Evolutionary conservation across 371 early-diverging fungal genomes (phyloP).

Genomic region (Choanephora cucurbitarum): DNA sequence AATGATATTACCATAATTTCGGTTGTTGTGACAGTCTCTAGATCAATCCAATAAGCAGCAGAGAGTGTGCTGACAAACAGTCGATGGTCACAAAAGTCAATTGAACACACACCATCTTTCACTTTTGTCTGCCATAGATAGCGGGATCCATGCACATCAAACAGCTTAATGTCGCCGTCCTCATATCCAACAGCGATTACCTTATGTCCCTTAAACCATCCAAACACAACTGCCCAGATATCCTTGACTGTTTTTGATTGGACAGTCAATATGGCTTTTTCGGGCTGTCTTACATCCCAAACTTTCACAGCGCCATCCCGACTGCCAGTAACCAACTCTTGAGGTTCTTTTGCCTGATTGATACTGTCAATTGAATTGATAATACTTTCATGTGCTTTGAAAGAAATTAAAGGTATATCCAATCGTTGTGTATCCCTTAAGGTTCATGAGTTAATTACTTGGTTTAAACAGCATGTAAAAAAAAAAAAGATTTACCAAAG

Average conservation of each 20-base stretch:
- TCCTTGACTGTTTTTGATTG: conserved; percentile 60
- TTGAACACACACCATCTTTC: conserved; percentile 63
- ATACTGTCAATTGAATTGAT: conserved; percentile 77
- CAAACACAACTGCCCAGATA: conserved; percentile 81
- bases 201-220: conserved; percentile 19
- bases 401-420: conserved; percentile 60
- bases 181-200: conserved; percentile 75
- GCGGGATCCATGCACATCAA: conserved; percentile 66
- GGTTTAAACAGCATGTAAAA: no score
- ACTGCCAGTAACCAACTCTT: conserved; percentile 74
- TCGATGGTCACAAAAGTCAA: conserved; percentile 16
- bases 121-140: conserved; percentile 75
- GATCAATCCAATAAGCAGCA: conserved; percentile 19
- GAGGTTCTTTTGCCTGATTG: conserved; percentile 51
- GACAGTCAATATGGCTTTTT: conserved; percentile 65
- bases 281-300: conserved; percentile 79
- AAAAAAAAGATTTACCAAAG: no score
- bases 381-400: conserved; percentile 73
- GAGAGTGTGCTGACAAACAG: conserved; percentile 19
- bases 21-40: conserved; percentile 14
- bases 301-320: conserved; percentile 80
- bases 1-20: conserved; percentile 5
- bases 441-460: neutral
- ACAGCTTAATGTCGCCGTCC: conserved; percentile 76
- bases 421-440: conserved; percentile 69